Percentiles rank a stretch among this genome's conserved stretches.
These are phyloP conservation scores for Fonsecaea nubica DNA, from an alignment of 2,329 filamentous ascomycete genomes.

Conservation along the genomic window DNA sequence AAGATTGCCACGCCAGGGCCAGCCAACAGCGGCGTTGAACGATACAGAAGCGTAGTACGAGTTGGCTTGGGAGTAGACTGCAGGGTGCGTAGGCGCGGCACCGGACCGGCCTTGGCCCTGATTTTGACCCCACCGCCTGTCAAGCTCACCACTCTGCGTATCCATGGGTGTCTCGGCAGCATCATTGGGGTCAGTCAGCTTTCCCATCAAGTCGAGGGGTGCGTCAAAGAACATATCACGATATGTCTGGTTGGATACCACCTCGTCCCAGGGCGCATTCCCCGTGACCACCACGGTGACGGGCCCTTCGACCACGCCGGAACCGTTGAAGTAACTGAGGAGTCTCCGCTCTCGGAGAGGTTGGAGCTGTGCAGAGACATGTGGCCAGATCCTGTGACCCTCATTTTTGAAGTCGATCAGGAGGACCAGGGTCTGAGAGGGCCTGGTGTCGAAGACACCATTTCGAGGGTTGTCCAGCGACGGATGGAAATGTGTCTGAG, in stretches of 20 bases:
- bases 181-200: conserved; percentile 10
- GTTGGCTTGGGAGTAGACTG: conserved; percentile 57
- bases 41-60: conserved; percentile 65
- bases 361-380: conserved; percentile 52
- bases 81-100: conserved; percentile 48
- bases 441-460: conserved; percentile 60
- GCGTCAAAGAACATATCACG: conserved; percentile 65
- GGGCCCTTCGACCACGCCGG: conserved; percentile 50
- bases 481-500: conserved; percentile 47
- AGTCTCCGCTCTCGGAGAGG: conserved; percentile 58
- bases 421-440: conserved; percentile 57
- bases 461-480: conserved; percentile 43
- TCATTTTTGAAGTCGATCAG: conserved; percentile 60
- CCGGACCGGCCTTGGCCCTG: conserved; percentile 55
- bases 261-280: conserved; percentile 57
- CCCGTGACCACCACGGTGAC: conserved; percentile 62
- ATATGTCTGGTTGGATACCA: conserved; percentile 56
- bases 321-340: conserved; percentile 59
- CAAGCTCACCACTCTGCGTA: conserved; percentile 1
- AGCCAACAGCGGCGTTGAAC: conserved; percentile 56
- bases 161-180: background rate
- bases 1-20: conserved; percentile 58
- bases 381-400: conserved; percentile 47
- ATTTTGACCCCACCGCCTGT: conserved; percentile 34
- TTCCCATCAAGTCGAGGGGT: conserved; percentile 52